Percentiles rank a stretch among this genome's conserved stretches.
Conservation (phyloP, 2,329 filamentous ascomycete species). For the Pseudogymnoascus sp. region DNA sequence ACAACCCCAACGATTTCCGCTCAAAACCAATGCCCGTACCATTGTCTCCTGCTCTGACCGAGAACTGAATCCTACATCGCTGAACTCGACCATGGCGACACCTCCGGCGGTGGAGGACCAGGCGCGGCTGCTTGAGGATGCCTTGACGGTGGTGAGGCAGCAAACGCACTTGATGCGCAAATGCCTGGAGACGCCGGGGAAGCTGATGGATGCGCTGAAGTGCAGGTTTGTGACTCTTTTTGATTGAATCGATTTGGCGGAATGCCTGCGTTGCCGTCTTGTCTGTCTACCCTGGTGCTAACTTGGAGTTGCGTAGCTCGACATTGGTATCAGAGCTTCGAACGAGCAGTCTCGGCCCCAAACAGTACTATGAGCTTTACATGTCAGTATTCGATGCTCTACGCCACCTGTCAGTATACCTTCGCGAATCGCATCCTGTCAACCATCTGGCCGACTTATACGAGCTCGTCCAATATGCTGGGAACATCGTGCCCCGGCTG, state of each 20-base stretch:
- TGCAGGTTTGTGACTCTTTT: conserved; percentile 68
- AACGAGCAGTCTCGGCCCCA: conserved; percentile 93
- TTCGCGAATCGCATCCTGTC: conserved; percentile 93
- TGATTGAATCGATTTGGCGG: not conserved
- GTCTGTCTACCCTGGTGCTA: conserved; percentile 21
- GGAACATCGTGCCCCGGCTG: conserved; percentile 90
- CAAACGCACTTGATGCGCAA: conserved; percentile 96
- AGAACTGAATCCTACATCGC: conserved; percentile 2
- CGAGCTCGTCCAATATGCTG: conserved; percentile 95
- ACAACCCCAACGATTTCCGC: not conserved
- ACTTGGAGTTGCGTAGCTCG: conserved; percentile 53
- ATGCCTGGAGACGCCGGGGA: conserved; percentile 91
- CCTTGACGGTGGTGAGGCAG: conserved; percentile 89
- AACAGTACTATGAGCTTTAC: conserved; percentile 99
- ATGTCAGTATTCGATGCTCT: conserved; percentile 98
- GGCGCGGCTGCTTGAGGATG: conserved; percentile 94
- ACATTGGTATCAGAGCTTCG: conserved; percentile 97
- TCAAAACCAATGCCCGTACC: not conserved
- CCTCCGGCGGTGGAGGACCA: conserved; percentile 67
- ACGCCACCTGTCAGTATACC: conserved; percentile 90
- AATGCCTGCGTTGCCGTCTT: conserved; percentile 13
- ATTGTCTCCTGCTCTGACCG: not conserved
- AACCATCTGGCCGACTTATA: conserved; percentile 98
- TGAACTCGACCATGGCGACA: conserved; percentile 36
- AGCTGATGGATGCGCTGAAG: conserved; percentile 99